Evolutionary conservation across 1,284 basidiomycete species (phyloP).

Genomic region (Rhodotorula mucilaginosa): DNA sequence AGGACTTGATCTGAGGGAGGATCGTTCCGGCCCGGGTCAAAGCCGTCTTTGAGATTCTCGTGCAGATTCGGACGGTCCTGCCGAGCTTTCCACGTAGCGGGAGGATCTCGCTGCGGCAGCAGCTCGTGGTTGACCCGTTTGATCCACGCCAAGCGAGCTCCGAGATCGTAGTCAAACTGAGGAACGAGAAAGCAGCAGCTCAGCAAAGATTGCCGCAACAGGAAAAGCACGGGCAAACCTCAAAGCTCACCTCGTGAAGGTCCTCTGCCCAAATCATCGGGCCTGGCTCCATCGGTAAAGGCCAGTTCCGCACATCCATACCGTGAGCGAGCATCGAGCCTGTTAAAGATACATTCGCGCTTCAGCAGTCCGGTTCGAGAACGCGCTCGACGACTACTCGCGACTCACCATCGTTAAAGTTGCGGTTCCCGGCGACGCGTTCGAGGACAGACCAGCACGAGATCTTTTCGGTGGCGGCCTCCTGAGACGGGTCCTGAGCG

Average conservation of each 20-base stretch:
- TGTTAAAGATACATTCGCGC: background rate
- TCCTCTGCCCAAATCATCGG: constrained; percentile 16
- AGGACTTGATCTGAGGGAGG: constrained; percentile 14
- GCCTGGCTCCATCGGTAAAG: constrained; percentile 10
- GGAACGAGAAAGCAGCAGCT: background rate
- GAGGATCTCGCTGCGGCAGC: constrained; percentile 8
- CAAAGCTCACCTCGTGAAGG: constrained; percentile 1
- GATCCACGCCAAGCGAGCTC: constrained; percentile 20
- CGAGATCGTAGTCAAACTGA: constrained; percentile 27
- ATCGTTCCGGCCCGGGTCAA: constrained; percentile 23
- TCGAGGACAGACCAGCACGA: constrained; percentile 31
- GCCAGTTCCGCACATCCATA: constrained; percentile 23
- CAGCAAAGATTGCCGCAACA: background rate
- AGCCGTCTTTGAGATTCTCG: constrained; percentile 18
- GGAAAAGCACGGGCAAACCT: background rate
- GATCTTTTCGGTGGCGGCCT: constrained; percentile 4
- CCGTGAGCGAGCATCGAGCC: constrained; percentile 23
- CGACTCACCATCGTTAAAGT: constrained; percentile 29
- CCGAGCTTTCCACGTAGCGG: background rate
- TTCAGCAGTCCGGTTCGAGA: no score
- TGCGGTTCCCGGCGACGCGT: constrained; percentile 7
- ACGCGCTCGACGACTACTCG: no score
- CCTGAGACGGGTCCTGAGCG: constrained; percentile 6
- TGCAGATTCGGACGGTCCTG: background rate
- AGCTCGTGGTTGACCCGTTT: constrained; percentile 9